Conservation (phyloP, 1,284 basidiomycete genomes). For the Phaffia rhodozyma region DNA sequence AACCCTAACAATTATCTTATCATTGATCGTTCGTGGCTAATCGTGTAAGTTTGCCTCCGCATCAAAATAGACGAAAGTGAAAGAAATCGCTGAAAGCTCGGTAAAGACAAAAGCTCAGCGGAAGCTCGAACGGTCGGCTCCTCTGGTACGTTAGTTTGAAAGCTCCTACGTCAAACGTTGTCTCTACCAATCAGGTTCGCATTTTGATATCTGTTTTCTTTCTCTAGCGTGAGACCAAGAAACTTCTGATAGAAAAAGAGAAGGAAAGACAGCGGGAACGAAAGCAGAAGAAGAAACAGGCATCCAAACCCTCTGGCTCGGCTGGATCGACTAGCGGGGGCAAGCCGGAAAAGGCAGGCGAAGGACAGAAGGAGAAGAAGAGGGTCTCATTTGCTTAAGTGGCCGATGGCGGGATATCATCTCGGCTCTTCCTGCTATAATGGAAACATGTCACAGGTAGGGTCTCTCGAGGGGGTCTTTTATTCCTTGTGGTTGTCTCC, state of each 20-base stretch:
- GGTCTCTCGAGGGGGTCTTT: too few species aligned
- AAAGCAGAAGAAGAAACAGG: slow-evolving; percentile 1
- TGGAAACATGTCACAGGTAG: too few species aligned
- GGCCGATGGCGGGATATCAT: too few species aligned
- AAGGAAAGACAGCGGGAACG: slow-evolving; percentile 9
- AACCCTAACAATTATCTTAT: neutral
- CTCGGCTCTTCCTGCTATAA: too few species aligned
- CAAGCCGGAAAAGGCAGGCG: neutral
- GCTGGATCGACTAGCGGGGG: neutral
- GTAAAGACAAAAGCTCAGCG: slow-evolving; percentile 15
- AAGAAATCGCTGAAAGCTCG: neutral
- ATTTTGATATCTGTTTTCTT: neutral
- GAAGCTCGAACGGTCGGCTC: slow-evolving; percentile 16
- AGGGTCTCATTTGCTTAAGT: slow-evolving; percentile 13
- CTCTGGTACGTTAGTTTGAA: slow-evolving; percentile 6
- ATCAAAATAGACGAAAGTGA: neutral
- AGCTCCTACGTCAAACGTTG: neutral
- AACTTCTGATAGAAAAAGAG: slow-evolving; percentile 13
- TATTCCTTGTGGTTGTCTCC: too few species aligned
- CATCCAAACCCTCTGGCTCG: neutral
- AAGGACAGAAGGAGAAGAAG: slow-evolving; percentile 5
- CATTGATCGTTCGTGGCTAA: neutral
- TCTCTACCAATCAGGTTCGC: too few species aligned
- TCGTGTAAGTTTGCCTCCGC: neutral
- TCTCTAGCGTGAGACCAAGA: slow-evolving; percentile 15